These are phyloP conservation scores for Gastrolobium bilobum DNA, from an alignment of 306 rosid genomes.

Conservation along the genomic window DNA sequence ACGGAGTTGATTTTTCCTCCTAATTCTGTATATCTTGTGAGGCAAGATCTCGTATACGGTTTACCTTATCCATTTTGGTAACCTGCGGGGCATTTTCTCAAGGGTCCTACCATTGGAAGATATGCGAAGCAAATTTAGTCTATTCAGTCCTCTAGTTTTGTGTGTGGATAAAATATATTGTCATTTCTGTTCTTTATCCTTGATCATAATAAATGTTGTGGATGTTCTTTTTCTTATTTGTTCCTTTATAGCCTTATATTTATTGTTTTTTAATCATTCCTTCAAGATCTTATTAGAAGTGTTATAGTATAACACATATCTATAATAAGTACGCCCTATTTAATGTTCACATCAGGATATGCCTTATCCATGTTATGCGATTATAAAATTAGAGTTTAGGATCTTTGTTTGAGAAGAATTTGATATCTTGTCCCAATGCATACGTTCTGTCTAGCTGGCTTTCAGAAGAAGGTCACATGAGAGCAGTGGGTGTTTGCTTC, in stretches of 20 bases:
- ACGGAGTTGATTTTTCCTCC: not conserved
- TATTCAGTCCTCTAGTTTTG: constrained; percentile 42
- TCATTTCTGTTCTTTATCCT: constrained; percentile 43
- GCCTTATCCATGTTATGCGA: constrained; percentile 2
- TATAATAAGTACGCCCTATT: not conserved
- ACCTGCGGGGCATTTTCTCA: constrained; percentile 3
- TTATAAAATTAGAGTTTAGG: not conserved
- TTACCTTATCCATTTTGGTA: constrained; percentile 42
- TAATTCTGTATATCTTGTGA: constrained; percentile 28
- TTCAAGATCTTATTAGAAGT: not conserved
- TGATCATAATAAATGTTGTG: constrained; percentile 41
- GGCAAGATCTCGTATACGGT: not conserved
- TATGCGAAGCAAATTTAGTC: constrained; percentile 24
- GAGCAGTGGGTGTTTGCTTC: constrained; percentile 7
- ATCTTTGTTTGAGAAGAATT: not conserved
- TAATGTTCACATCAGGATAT: constrained; percentile 2
- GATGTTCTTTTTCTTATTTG: constrained; percentile 21
- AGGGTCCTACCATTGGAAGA: constrained; percentile 47
- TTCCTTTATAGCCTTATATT: not conserved
- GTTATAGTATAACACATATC: not conserved
- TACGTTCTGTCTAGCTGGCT: not conserved
- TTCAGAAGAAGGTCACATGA: not conserved
- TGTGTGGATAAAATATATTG: constrained; percentile 49
- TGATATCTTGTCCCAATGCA: not conserved
- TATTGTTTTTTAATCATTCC: not conserved